Base-by-base conservation (phyloP, 2,329 filamentous ascomycete genomes). In the Pseudocercospora fuligena region DNA sequence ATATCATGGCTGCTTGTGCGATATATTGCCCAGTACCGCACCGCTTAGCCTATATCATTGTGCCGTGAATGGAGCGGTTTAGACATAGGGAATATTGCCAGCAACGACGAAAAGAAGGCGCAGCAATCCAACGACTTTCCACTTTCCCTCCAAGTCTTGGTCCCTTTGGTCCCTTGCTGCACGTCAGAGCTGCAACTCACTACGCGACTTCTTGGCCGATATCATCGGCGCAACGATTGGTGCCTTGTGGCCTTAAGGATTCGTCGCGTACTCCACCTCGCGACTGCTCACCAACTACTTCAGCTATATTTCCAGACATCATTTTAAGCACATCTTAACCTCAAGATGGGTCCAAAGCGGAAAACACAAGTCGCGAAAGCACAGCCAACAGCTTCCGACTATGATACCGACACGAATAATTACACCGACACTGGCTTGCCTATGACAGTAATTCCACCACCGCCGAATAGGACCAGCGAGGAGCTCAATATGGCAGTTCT, bases 401-500 rank as follows among this genome's bases (percentile, higher is more conserved):
- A 80, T 77, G 84, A 86, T 68, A 84, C 82, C 19, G 83, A 86
- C 74, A 78, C 77, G 64, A 71, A 76, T 63, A 71, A 76, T 63
- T 59, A 72, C 62, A 77, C 79, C 60, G 72, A 78, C 69, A 73
- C 65, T n/a, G 64, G 54, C 29, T 60, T 61, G 12, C 53, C 59
- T 11, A 67, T 47, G 57, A 63, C 29, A 19, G 58, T 63, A n/a
- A 72, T 78, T 58, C 78, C 80, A 27, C 78, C 79, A 29, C 82
- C 83, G 49, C 82, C 83, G 62, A 78, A 81, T 40, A 89, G 92
- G 70, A 90, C 90, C 69, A 95, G 94, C 79, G 91, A 90, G 63
- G 90, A 96, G 72, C 89, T 98, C 75, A 98, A 98, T 82, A 85
- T 97, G 71, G 85, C 88, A 58, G 94, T 97, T 46, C 85, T 98